phyloP scores from a whole-genome alignment of 2,329 filamentous ascomycete species.

The Diaporthe vexans region DNA sequence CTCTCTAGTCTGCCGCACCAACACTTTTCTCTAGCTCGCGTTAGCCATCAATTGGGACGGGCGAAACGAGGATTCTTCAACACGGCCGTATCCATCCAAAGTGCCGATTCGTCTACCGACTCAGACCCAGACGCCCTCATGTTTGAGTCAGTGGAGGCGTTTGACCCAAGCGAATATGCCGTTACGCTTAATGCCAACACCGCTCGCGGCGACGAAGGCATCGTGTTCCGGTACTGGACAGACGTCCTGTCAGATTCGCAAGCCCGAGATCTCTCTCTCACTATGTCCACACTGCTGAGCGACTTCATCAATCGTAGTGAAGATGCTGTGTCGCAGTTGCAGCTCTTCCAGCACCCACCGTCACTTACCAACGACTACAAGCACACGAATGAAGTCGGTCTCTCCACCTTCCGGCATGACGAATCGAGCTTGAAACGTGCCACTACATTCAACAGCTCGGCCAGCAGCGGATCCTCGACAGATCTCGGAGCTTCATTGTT shows the following conservation, averaged over 20 bases:
- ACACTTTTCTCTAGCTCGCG: slow-evolving; percentile 11
- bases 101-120: not conserved
- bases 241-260: slow-evolving; percentile 1
- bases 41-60: slow-evolving; percentile 4
- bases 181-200: slow-evolving; percentile 14
- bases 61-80: slow-evolving; percentile 12
- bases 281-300: not conserved
- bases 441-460: not conserved
- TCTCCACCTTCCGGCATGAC: too few species aligned
- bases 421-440: not conserved
- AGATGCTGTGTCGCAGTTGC: not conserved
- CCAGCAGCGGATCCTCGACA: not conserved
- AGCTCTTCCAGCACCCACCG: not conserved
- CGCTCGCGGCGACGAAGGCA: slow-evolving; percentile 5
- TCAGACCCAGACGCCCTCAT: not conserved
- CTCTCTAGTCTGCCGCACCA: slow-evolving; percentile 1
- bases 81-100: slow-evolving; percentile 1
- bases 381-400: not conserved
- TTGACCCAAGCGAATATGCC: slow-evolving; percentile 20
- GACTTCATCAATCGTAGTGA: not conserved
- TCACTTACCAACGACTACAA: not conserved
- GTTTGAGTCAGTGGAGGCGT: not conserved
- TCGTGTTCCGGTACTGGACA: not conserved
- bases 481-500: not conserved
- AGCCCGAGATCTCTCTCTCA: slow-evolving; percentile 9